A percentile compares a stretch with the other conserved stretches of the same genome.
These are phyloP conservation scores for Drechslera avenae DNA, from an alignment of 2,329 filamentous ascomycete species.

Conservation along the genomic window DNA sequence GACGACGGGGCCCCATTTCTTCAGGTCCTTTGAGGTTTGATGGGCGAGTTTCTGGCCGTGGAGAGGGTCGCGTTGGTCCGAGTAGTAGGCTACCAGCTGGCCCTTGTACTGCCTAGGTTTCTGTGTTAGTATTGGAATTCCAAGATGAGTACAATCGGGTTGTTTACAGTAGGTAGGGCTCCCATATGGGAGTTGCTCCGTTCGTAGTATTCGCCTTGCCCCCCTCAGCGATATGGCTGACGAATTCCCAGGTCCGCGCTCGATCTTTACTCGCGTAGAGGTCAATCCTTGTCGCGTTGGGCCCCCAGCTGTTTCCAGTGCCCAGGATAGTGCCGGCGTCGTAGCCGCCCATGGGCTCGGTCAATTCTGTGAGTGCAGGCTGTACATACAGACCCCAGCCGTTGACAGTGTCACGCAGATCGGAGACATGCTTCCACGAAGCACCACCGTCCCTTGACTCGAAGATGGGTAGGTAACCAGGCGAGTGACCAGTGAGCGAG, in stretches of 20 bases:
- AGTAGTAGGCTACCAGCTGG: slow-evolving; percentile 31
- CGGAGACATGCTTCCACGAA: slow-evolving; percentile 65
- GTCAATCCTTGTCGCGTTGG: slow-evolving; percentile 49
- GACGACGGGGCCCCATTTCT: slow-evolving; percentile 27
- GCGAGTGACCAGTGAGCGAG: slow-evolving; percentile 17
- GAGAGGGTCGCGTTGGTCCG: slow-evolving; percentile 31
- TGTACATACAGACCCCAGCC: slow-evolving; percentile 65
- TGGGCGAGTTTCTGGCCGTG: slow-evolving; percentile 34
- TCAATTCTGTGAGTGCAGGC: slow-evolving; percentile 21
- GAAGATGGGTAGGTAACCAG: slow-evolving; percentile 48
- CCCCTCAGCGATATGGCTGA: slow-evolving; percentile 29
- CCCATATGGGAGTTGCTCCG: slow-evolving; percentile 31
- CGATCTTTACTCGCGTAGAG: slow-evolving; percentile 29
- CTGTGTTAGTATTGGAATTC: background rate
- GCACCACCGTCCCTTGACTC: slow-evolving; percentile 51
- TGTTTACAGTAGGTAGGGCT: slow-evolving; percentile 29
- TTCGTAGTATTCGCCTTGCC: slow-evolving; percentile 25
- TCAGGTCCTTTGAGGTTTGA: slow-evolving; percentile 25
- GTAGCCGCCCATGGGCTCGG: slow-evolving; percentile 23
- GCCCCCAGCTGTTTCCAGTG: slow-evolving; percentile 55
- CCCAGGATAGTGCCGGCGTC: slow-evolving; percentile 37
- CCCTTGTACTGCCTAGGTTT: slow-evolving; percentile 23
- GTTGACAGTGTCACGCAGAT: slow-evolving; percentile 66
- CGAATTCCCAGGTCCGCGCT: slow-evolving; percentile 29
- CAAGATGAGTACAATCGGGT: background rate